Evolutionary conservation across 805 yeast genomes (phyloP).

Genomic region (Saturnispora gosingensis): DNA sequence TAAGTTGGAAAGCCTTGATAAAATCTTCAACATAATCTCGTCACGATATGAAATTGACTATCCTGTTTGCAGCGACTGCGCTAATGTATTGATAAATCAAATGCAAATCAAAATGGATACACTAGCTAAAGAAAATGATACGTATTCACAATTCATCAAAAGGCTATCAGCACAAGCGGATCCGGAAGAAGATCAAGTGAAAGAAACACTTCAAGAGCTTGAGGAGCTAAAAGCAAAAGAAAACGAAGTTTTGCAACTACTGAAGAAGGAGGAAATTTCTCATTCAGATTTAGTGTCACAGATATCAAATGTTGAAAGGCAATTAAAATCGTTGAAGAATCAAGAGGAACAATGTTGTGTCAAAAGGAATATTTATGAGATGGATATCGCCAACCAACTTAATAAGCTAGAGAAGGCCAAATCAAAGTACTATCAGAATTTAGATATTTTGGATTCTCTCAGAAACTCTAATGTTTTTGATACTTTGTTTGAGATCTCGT

Average conservation of each 20-base stretch:
- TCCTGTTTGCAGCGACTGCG: constrained; percentile 87
- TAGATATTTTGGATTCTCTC: constrained; percentile 59
- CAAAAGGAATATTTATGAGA: constrained; percentile 45
- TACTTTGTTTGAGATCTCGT: constrained; percentile 75
- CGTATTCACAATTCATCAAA: constrained; percentile 62
- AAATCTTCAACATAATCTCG: constrained; percentile 64
- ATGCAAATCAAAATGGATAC: constrained; percentile 64
- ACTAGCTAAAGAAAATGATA: constrained; percentile 67
- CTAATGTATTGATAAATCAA: constrained; percentile 52
- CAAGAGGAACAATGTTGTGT: constrained; percentile 40
- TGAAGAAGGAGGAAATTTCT: constrained; percentile 35
- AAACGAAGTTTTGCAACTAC: constrained; percentile 28
- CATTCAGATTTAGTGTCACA: constrained; percentile 40
- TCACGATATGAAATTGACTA: constrained; percentile 72
- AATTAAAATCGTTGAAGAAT: constrained; percentile 28
- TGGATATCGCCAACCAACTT: constrained; percentile 41
- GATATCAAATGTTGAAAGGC: constrained; percentile 34
- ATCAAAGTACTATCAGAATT: constrained; percentile 51
- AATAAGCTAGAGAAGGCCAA: constrained; percentile 55
- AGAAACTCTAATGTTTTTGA: constrained; percentile 74
- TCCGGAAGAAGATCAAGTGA: constrained; percentile 34
- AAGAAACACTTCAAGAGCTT: constrained; percentile 38
- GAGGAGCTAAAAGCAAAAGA: constrained; percentile 35
- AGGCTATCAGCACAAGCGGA: constrained; percentile 52
- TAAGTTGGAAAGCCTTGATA: constrained; percentile 40